A percentile compares a stretch with the other conserved stretches of the same genome.
phyloP scores from a whole-genome alignment of 2,329 filamentous ascomycete species.

The Tolypocladium tundrense region DNA sequence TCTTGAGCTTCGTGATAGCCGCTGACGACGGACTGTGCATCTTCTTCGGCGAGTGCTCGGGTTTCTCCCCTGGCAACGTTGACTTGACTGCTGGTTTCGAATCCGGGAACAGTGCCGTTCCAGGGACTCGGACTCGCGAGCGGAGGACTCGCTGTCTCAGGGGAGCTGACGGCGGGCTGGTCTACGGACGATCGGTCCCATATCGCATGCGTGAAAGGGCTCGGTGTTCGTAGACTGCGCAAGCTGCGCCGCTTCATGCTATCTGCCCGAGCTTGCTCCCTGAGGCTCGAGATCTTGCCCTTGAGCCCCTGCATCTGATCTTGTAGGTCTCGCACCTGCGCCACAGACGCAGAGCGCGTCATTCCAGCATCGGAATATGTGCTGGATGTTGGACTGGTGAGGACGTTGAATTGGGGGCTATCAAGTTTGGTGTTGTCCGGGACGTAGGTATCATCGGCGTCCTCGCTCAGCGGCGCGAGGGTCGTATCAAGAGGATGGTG shows the following conservation, averaged over 20 bases:
- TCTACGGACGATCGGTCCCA: slow-evolving; percentile 19
- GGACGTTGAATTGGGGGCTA: slow-evolving; percentile 22
- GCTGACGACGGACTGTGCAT: background rate
- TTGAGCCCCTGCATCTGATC: slow-evolving; percentile 81
- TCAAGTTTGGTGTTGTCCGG: slow-evolving; percentile 16
- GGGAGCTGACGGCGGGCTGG: slow-evolving; percentile 8
- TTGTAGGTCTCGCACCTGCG: slow-evolving; percentile 62
- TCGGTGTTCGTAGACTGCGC: slow-evolving; percentile 64
- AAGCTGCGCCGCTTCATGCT: slow-evolving; percentile 67
- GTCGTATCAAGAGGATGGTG: slow-evolving; percentile 28
- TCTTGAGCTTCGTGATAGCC: slow-evolving; percentile 1
- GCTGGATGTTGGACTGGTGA: slow-evolving; percentile 36
- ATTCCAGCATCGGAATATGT: slow-evolving; percentile 35
- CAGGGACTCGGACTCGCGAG: background rate
- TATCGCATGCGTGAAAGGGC: slow-evolving; percentile 64
- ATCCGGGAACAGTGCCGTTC: background rate
- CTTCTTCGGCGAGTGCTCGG: slow-evolving; percentile 3
- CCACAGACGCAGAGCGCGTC: slow-evolving; percentile 59
- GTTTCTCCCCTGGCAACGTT: slow-evolving; percentile 1
- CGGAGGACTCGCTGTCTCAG: slow-evolving; percentile 6
- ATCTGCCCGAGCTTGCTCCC: slow-evolving; percentile 70
- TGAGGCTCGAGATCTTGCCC: slow-evolving; percentile 71
- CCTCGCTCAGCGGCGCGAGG: slow-evolving; percentile 46
- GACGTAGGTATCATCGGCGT: slow-evolving; percentile 26
- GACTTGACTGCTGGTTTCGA: background rate